These are phyloP conservation scores for Marsdenia floribunda DNA, from an alignment of 257 asterid genomes.

Conservation along the genomic window DNA sequence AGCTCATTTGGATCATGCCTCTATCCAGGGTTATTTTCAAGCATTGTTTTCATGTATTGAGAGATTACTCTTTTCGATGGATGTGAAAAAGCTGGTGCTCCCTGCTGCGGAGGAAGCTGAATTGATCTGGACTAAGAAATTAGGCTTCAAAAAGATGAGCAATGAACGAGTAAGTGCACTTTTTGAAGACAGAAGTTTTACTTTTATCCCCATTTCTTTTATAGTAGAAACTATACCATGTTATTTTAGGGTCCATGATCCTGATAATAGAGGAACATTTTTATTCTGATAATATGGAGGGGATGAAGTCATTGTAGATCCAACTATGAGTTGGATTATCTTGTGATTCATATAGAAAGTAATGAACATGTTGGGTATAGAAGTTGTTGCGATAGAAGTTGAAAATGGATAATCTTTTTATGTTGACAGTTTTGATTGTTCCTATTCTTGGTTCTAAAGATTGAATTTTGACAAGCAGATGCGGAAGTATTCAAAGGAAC, in stretches of 20 bases:
- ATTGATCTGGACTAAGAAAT: conserved; percentile 88
- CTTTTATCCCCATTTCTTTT: too few relatives aligned
- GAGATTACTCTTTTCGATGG: conserved; percentile 64
- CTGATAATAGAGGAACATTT: neutral
- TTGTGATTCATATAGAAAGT: neutral
- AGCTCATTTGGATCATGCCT: conserved; percentile 5
- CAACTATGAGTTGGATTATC: neutral
- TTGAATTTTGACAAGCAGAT: conserved; percentile 37
- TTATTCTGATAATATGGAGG: neutral
- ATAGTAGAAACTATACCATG: neutral
- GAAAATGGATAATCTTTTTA: neutral
- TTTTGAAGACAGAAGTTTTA: neutral
- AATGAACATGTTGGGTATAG: neutral
- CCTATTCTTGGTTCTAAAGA: neutral
- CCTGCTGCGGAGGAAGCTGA: conserved; percentile 99
- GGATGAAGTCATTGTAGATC: neutral
- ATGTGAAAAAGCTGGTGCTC: conserved; percentile 71
- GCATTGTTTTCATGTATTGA: conserved; percentile 87
- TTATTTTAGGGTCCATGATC: neutral
- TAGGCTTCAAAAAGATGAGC: conserved; percentile 82
- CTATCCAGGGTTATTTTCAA: conserved; percentile 76
- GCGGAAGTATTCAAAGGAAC: conserved; percentile 65
- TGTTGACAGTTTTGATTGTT: neutral
- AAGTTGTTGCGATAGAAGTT: neutral
- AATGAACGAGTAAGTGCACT: conserved; percentile 61